Evolutionary conservation across 2,329 filamentous ascomycete species (phyloP), one percentile per base, ranked within the genome.

Genomic region (Penicillium paneum): DNA sequence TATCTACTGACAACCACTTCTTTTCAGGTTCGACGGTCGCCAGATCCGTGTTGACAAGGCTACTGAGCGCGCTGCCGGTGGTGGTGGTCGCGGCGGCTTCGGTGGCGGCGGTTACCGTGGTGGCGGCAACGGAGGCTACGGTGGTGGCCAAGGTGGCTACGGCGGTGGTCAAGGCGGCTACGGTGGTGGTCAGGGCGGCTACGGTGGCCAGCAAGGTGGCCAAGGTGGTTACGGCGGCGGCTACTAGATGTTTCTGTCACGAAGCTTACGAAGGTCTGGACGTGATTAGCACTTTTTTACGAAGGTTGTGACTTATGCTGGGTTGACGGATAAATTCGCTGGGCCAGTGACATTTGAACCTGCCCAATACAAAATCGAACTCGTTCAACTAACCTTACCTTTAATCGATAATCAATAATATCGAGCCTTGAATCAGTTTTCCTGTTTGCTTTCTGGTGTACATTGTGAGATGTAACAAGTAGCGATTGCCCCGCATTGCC

Each of bases 21-120:
- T 31, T 19, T 50, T 28, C 38, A 54, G 52, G 31, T 54, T 54
- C 28, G 52, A 54, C 12, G 52, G 52, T 43, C 52, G 52, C 10
- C 38, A 35, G n/a, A 54, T 54, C 52, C 52, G 52, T 11, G 52
- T 54, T 43, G 52, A 54, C 52, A 49, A 50, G 45, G 52, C 52
- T 54, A 54, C 52, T 34, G 52, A 54, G 52, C 52, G 52, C 19
- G 45, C 38, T 43, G 10, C 38, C 38, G 51, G 51, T 19, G 51
- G 49, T 8, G 49, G 49, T 52, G 49, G 49, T 38, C 42, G 34
- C 36, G 50, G 50, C 29, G 50, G 50, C 34, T 52, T 42, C 42
- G 26, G 34, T n/a, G 34, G 42, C 19, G 49, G 49, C 8, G 49
- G 50, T 38, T 52, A 35, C 49, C 34, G 49, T 21, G 49, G 49